Percentiles rank a stretch among this genome's conserved stretches.
Conservation (phyloP, 2,329 filamentous ascomycete species). For the Diaporthe sp. region DNA sequence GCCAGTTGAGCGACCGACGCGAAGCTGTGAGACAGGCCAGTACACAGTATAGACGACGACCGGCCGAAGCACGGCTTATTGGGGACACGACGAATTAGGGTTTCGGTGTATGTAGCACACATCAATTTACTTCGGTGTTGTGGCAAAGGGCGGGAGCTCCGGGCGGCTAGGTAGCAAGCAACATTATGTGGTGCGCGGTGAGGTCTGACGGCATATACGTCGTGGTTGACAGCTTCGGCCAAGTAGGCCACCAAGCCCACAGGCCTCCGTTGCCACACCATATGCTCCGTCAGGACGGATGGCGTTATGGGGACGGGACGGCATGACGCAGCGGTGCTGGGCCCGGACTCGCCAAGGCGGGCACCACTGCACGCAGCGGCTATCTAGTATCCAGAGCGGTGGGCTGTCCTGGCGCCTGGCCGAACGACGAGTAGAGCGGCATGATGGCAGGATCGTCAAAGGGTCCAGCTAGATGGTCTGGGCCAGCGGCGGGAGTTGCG, state of each 20-base stretch:
- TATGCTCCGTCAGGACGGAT: constrained; percentile 11
- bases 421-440: neutral
- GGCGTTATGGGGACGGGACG: neutral
- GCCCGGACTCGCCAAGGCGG: constrained; percentile 27
- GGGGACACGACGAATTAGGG: neutral
- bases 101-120: constrained; percentile 12
- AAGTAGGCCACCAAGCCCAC: neutral
- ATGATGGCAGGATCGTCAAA: neutral
- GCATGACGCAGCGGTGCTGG: constrained; percentile 29
- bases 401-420: constrained; percentile 16
- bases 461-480: neutral
- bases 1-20: constrained; percentile 1
- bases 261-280: constrained; percentile 7
- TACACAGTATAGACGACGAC: neutral
- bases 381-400: constrained; percentile 18
- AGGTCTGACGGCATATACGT: neutral
- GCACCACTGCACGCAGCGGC: constrained; percentile 19
- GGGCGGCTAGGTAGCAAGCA: too few relatives aligned
- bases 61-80: neutral
- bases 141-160: neutral
- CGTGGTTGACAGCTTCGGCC: neutral
- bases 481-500: neutral
- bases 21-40: neutral
- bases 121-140: constrained; percentile 7
- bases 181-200: neutral